Conservation (phyloP, 2,329 filamentous ascomycete genomes). For the Fonsecaea monophora region DNA sequence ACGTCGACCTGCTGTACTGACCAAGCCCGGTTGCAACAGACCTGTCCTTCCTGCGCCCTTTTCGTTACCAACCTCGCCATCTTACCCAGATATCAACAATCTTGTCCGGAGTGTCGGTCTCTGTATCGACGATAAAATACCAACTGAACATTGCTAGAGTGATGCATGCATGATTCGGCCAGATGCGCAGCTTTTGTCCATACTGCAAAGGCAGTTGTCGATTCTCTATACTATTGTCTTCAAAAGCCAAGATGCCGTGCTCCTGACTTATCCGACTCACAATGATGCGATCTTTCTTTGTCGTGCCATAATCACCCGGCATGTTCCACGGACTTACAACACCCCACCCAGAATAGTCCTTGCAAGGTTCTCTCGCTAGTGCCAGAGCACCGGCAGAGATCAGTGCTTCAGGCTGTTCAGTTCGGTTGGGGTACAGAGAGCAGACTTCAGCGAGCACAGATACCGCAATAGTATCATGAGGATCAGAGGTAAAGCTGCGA, state of each 20-base stretch:
- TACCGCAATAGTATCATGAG: slow-evolving; percentile 65
- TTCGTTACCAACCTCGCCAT: slow-evolving; percentile 70
- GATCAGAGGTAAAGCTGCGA: slow-evolving; percentile 47
- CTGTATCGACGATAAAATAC: slow-evolving; percentile 76
- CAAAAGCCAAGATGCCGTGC: slow-evolving; percentile 74
- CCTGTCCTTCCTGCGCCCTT: background rate
- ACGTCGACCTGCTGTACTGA: background rate
- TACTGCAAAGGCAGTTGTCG: slow-evolving; percentile 60
- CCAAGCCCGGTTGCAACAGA: background rate
- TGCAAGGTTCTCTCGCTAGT: slow-evolving; percentile 74
- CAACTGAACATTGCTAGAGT: slow-evolving; percentile 73
- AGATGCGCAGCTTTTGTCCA: slow-evolving; percentile 73
- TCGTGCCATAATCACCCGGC: slow-evolving; percentile 44
- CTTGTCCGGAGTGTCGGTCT: slow-evolving; percentile 58
- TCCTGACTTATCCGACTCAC: slow-evolving; percentile 77
- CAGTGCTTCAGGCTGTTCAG: slow-evolving; percentile 66
- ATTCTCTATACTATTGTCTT: slow-evolving; percentile 44
- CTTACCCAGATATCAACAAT: slow-evolving; percentile 78
- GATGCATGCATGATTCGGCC: slow-evolving; percentile 84
- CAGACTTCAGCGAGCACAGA: slow-evolving; percentile 75
- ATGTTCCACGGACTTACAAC: slow-evolving; percentile 67
- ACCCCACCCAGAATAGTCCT: slow-evolving; percentile 74
- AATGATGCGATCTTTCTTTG: slow-evolving; percentile 64
- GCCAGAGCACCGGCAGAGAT: slow-evolving; percentile 73
- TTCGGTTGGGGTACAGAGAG: slow-evolving; percentile 66